Base-by-base conservation (phyloP, 768 basidiomycete genomes). In the Antrodiella citrinella region DNA sequence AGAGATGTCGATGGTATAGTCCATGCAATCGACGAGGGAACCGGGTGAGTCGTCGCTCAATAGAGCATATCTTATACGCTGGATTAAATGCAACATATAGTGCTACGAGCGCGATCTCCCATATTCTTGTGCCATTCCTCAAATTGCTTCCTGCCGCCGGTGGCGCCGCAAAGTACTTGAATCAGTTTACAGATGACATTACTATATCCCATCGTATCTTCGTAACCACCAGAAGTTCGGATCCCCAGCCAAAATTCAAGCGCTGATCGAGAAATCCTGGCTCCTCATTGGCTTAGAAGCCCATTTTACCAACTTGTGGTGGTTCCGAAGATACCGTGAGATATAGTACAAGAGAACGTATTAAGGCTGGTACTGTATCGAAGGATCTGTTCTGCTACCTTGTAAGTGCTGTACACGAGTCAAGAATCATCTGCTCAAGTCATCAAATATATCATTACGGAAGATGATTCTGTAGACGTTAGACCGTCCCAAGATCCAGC, bases 361-460 rank as follows among this genome's bases (percentile, higher is more conserved):
- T 35, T 15, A 35, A 35, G 15, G 7, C 30, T 35, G 30, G 30
- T 7, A 52, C 54, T 3, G 41, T 46, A n/a, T 44, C 44, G 18
- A 62, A 61, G 49, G 64, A 65, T 44, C 54, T 74, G 58, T 75
- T 72, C 60, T 70, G 75, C 56, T 69, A 77, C 51, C 60, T 77
- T 52, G 76, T 76, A 47, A 35, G 7, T 35, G 30, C 30, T 7
- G 15, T 35, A 35, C 30, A 35, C 30, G 30, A 15, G n/a, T n/a
- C n/a, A n/a, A n/a, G n/a, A n/a, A n/a, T n/a, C n/a, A n/a, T n/a
- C n/a, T n/a, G n/a, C n/a, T n/a, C 30, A 35, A 15, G 7, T 35
- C 30, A 35, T 35, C 7, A 35, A 7, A 7, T 7, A 35, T 35
- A 35, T 15, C 30, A 35, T 35, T 35, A 15, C 30, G 30, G 59